Percentiles rank a stretch among this genome's conserved stretches.
These are phyloP conservation scores for Pyrenophora teres DNA, from an alignment of 2,329 filamentous ascomycete genomes.

Conservation along the genomic window DNA sequence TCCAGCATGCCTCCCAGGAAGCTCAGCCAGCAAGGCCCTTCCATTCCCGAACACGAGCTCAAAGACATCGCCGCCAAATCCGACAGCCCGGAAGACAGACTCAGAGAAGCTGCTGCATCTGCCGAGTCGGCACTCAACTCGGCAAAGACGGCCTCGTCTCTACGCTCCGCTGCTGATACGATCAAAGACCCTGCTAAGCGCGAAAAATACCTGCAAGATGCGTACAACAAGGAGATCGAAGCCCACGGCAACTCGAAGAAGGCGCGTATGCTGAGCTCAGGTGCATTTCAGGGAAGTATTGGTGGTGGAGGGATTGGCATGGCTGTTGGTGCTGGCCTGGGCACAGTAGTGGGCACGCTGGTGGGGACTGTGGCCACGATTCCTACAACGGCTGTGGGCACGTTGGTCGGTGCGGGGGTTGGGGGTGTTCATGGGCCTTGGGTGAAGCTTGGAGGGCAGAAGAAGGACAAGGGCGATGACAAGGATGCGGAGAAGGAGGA, in stretches of 20 bases:
- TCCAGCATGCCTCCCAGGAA: slow-evolving; percentile 20
- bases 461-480: slow-evolving; percentile 13
- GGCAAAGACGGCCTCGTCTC: slow-evolving; percentile 35
- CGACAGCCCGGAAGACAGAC: slow-evolving; percentile 29
- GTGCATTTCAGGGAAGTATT: slow-evolving; percentile 49
- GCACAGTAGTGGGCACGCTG: slow-evolving; percentile 49
- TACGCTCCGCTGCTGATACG: slow-evolving; percentile 30
- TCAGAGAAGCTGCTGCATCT: slow-evolving; percentile 36
- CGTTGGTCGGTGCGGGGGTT: slow-evolving; percentile 48
- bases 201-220: slow-evolving; percentile 42
- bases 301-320: slow-evolving; percentile 52
- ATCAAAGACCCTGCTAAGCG: slow-evolving; percentile 42
- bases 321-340: slow-evolving; percentile 49
- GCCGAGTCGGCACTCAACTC: slow-evolving; percentile 38
- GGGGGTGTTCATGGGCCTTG: slow-evolving; percentile 51
- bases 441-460: slow-evolving; percentile 44
- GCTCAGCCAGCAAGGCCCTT: slow-evolving; percentile 13
- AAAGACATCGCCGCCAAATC: slow-evolving; percentile 25
- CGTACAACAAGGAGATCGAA: slow-evolving; percentile 41
- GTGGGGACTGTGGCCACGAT: slow-evolving; percentile 48
- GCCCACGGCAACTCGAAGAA: slow-evolving; percentile 44
- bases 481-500: slow-evolving; percentile 10
- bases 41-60: slow-evolving; percentile 23
- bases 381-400: slow-evolving; percentile 48
- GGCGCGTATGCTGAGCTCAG: slow-evolving; percentile 38